Conservation (phyloP, 2,329 filamentous ascomycete species). For the Cladobotryum protrusum region DNA sequence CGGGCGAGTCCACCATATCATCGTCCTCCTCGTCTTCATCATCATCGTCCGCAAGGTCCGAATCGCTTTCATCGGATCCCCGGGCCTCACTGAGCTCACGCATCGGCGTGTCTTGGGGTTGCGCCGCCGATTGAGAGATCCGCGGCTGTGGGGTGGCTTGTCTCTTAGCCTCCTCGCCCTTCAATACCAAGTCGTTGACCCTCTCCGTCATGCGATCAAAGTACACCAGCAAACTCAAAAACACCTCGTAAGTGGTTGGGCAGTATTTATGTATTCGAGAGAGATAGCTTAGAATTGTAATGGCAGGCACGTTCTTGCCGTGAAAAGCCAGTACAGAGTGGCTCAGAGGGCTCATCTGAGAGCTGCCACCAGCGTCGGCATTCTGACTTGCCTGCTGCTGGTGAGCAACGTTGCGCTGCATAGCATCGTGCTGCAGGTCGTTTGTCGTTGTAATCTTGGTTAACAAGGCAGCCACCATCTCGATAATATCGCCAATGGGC, state of each 20-base stretch:
- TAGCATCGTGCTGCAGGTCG: slow-evolving; percentile 84
- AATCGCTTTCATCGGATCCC: slow-evolving; percentile 41
- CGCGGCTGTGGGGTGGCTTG: slow-evolving; percentile 14
- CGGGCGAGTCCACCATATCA: slow-evolving; percentile 27
- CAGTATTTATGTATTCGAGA: slow-evolving; percentile 98
- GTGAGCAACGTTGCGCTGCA: slow-evolving; percentile 65
- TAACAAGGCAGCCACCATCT: slow-evolving; percentile 94
- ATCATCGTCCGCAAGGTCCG: slow-evolving; percentile 46
- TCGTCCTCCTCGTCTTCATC: slow-evolving; percentile 28
- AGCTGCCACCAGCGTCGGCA: slow-evolving; percentile 41
- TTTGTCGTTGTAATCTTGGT: slow-evolving; percentile 98
- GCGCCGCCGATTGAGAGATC: neutral
- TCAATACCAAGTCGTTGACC: slow-evolving; percentile 75
- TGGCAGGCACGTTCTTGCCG: slow-evolving; percentile 94
- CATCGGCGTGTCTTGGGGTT: slow-evolving; percentile 26
- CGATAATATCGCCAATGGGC: slow-evolving; percentile 95
- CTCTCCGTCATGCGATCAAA: slow-evolving; percentile 98
- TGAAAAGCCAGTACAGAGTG: slow-evolving; percentile 85
- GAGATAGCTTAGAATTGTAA: slow-evolving; percentile 93
- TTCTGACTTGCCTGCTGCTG: slow-evolving; percentile 48
- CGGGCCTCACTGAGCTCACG: slow-evolving; percentile 17
- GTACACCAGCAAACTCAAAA: slow-evolving; percentile 89
- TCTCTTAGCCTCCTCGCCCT: slow-evolving; percentile 51
- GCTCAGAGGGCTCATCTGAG: slow-evolving; percentile 55
- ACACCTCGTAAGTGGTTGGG: slow-evolving; percentile 96